Evolutionary conservation across 2,329 filamentous ascomycete genomes (phyloP).

Genomic region (Chaetoscypha palmicola): DNA sequence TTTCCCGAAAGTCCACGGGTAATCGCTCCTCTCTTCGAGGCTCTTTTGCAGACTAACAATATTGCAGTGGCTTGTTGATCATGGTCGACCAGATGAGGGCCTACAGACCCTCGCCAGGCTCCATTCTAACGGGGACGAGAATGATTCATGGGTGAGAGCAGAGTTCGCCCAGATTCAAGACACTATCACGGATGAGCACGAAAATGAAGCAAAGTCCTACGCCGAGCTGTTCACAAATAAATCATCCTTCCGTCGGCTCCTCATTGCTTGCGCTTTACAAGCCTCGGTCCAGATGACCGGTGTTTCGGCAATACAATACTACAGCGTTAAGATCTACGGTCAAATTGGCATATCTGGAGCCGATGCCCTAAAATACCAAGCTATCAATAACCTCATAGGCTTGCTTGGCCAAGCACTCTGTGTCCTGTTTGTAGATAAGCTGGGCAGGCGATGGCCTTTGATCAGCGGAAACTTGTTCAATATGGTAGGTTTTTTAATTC

Average conservation of each 20-base stretch:
- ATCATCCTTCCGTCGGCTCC: slow-evolving; percentile 55
- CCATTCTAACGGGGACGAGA: slow-evolving; percentile 51
- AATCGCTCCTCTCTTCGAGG: too few species aligned
- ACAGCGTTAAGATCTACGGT: slow-evolving; percentile 48
- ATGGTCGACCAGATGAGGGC: slow-evolving; percentile 48
- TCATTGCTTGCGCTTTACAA: slow-evolving; percentile 54
- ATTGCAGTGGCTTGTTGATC: slow-evolving; percentile 52
- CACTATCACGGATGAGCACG: slow-evolving; percentile 53
- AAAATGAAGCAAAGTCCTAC: slow-evolving; percentile 57
- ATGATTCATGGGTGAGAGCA: slow-evolving; percentile 54
- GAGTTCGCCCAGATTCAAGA: slow-evolving; percentile 59
- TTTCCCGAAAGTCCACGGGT: slow-evolving; percentile 52
- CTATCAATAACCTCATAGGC: slow-evolving; percentile 57
- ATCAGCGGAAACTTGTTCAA: slow-evolving; percentile 68
- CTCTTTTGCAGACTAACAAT: too few species aligned
- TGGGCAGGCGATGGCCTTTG: slow-evolving; percentile 65
- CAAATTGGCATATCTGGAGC: slow-evolving; percentile 52
- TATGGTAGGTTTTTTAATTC: slow-evolving; percentile 55
- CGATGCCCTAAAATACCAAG: slow-evolving; percentile 56
- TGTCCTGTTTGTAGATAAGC: slow-evolving; percentile 57
- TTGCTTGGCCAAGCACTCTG: slow-evolving; percentile 52
- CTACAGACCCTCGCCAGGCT: slow-evolving; percentile 51
- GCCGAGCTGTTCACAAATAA: slow-evolving; percentile 51
- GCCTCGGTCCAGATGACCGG: slow-evolving; percentile 62
- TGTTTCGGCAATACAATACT: slow-evolving; percentile 58